phyloP scores from a whole-genome alignment of 257 asterid species.

The Fraxinus quadrangulata region DNA sequence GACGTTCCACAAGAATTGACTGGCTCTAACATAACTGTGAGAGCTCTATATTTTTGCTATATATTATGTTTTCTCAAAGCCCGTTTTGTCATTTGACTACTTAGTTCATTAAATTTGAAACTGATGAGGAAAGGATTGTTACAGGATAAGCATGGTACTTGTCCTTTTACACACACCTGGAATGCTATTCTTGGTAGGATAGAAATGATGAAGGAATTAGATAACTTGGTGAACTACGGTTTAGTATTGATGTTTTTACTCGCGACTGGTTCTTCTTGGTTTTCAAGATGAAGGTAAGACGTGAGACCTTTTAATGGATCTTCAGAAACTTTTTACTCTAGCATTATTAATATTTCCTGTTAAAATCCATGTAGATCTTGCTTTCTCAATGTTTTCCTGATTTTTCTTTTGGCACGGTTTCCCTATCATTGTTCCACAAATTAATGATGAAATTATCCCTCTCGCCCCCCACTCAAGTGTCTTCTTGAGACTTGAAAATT shows the following conservation, averaged over 20 bases:
- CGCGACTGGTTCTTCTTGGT: slow-evolving; percentile 69
- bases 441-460: not conserved
- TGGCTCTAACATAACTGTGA: slow-evolving; percentile 45
- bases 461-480: not conserved
- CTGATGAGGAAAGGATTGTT: slow-evolving; percentile 21
- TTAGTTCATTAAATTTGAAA: slow-evolving; percentile 10
- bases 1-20: slow-evolving; percentile 39
- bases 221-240: slow-evolving; percentile 68
- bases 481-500: not conserved
- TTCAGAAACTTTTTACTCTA: no score
- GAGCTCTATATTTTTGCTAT: slow-evolving; percentile 23
- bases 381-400: not conserved
- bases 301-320: slow-evolving; percentile 16
- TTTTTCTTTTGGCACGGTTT: not conserved
- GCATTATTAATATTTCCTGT: no score
- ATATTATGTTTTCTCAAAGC: not conserved
- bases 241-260: slow-evolving; percentile 58
- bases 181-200: slow-evolving; percentile 45
- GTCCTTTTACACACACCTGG: slow-evolving; percentile 75
- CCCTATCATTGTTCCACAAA: not conserved
- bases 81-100: not conserved
- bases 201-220: slow-evolving; percentile 48
- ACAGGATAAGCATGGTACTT: slow-evolving; percentile 53
- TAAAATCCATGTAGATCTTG: not conserved
- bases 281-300: slow-evolving; percentile 55